Percentiles rank a stretch among this genome's conserved stretches.
These are phyloP conservation scores for Entomortierella lignicola DNA, from an alignment of 192 early-diverging fungal genomes.

Conservation along the genomic window DNA sequence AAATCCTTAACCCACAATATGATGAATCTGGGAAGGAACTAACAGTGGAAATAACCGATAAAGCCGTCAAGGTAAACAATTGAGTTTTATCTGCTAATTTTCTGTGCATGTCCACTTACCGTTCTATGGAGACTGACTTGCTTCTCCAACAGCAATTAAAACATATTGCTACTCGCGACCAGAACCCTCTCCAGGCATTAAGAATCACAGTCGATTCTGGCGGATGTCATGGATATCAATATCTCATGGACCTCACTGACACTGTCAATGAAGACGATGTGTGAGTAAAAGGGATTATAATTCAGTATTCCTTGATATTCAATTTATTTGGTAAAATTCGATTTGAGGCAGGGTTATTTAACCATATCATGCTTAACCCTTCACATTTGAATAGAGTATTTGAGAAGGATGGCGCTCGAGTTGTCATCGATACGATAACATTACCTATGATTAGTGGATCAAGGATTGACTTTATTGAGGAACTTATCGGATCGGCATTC, in stretches of 20 bases:
- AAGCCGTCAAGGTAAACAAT: slow-evolving; percentile 58
- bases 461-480: slow-evolving; percentile 80
- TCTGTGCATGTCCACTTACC: too few relatives aligned
- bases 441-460: slow-evolving; percentile 81
- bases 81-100: too few relatives aligned
- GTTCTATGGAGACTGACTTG: neutral
- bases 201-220: slow-evolving; percentile 85
- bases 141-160: slow-evolving; percentile 60
- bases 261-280: slow-evolving; percentile 75
- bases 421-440: slow-evolving; percentile 79
- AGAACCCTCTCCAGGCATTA: slow-evolving; percentile 62
- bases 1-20: slow-evolving; percentile 43
- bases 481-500: slow-evolving; percentile 85
- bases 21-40: slow-evolving; percentile 55
- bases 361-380: neutral
- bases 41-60: slow-evolving; percentile 59
- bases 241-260: slow-evolving; percentile 81
- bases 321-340: too few relatives aligned
- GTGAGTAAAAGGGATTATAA: slow-evolving; percentile 55
- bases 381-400: slow-evolving; percentile 59
- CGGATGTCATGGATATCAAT: slow-evolving; percentile 90
- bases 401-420: slow-evolving; percentile 76
- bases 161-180: slow-evolving; percentile 59
- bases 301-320: too few relatives aligned
- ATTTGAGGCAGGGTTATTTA: too few relatives aligned